These are phyloP conservation scores for Rhytidiadelphus loreus DNA, from an alignment of 225 moss, liverwort and hornwort species.

Conservation along the genomic window DNA sequence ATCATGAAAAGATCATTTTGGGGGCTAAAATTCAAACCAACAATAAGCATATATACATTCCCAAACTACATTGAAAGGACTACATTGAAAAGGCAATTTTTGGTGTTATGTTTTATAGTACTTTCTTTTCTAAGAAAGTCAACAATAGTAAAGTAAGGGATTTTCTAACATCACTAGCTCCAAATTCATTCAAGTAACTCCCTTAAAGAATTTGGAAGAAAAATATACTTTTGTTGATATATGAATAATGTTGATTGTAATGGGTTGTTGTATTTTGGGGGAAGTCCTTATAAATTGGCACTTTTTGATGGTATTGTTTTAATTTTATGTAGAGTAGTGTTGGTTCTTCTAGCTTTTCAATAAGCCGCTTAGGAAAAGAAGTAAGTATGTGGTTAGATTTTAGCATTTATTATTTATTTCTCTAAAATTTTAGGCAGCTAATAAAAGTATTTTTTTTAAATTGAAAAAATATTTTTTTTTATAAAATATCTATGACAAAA, in stretches of 20 bases:
- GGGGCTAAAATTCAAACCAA: too few relatives aligned
- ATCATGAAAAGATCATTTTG: background rate
- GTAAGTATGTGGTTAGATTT: background rate
- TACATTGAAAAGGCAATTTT: background rate
- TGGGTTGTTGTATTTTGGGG: background rate
- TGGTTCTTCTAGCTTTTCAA: background rate
- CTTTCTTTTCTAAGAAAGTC: background rate
- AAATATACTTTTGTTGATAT: background rate
- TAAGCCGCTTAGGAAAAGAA: background rate
- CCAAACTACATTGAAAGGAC: background rate
- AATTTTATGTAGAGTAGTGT: background rate
- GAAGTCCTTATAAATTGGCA: background rate
- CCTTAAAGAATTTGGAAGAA: background rate
- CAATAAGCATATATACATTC: accelerated
- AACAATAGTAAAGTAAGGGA: too few relatives aligned
- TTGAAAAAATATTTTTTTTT: background rate
- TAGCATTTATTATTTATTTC: background rate
- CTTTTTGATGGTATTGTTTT: background rate
- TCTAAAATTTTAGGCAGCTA: background rate
- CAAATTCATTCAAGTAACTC: background rate
- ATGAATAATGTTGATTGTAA: background rate
- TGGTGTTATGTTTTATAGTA: accelerated
- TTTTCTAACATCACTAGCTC: background rate
- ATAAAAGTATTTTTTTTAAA: accelerated
- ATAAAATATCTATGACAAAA: background rate